A percentile compares a stretch with the other conserved stretches of the same genome.
These are phyloP conservation scores for Dipteronia sinensis DNA, from an alignment of 345 rosid genomes.

Conservation along the genomic window DNA sequence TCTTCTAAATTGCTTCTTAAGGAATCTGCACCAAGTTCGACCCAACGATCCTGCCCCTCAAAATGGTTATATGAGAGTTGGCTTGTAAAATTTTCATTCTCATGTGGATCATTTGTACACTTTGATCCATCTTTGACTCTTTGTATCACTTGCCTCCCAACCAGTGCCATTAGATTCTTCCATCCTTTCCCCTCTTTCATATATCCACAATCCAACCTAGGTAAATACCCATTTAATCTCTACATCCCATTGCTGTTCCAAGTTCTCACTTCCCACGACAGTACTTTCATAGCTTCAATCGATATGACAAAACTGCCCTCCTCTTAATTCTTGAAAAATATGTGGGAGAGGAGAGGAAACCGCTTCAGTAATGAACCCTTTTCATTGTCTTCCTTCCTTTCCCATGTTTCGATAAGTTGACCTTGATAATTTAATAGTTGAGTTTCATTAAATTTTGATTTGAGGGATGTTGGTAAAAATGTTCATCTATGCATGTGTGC, in stretches of 20 bases:
- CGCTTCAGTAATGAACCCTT: not conserved
- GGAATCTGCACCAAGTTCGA: not conserved
- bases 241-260: not conserved
- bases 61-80: not conserved
- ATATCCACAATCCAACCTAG: not conserved
- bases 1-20: not conserved
- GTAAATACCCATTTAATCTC: not conserved
- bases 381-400: not conserved
- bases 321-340: not conserved
- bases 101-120: not conserved
- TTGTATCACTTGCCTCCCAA: not conserved
- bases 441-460: not conserved
- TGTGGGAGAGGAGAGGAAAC: not conserved
- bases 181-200: not conserved
- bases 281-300: not conserved
- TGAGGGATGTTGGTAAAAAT: not conserved
- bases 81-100: not conserved
- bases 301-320: not conserved
- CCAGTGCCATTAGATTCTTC: not conserved
- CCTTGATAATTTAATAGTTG: not conserved
- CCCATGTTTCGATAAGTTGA: not conserved
- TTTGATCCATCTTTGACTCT: not conserved
- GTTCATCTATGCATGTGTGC: not conserved
- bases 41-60: not conserved
- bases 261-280: not conserved